Conservation (phyloP, 345 rosid genomes). For the Crucihimalaya himalaica region DNA sequence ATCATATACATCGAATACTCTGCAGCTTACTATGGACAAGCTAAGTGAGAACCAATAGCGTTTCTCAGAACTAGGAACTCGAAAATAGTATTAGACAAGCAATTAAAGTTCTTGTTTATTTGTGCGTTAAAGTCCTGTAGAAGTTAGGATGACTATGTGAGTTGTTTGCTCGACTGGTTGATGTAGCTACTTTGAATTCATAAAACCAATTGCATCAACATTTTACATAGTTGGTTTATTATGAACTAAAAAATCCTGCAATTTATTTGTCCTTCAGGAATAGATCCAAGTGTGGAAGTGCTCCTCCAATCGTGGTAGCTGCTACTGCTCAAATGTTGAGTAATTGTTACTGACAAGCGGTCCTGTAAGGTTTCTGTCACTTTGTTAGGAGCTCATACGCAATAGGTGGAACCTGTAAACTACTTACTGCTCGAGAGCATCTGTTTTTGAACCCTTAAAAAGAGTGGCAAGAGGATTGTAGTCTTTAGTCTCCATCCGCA, state of each 20-base stretch:
- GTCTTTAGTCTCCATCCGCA: constrained; percentile 17
- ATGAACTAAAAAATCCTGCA: not conserved
- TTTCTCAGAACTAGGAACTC: not conserved
- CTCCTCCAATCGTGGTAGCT: constrained; percentile 2
- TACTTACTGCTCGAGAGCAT: constrained; percentile 28
- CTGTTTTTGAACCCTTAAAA: constrained; percentile 31
- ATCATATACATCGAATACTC: not conserved
- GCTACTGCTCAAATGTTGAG: constrained; percentile 12
- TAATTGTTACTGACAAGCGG: constrained; percentile 27
- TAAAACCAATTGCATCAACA: not conserved
- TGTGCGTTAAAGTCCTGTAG: not conserved
- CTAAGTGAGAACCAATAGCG: not conserved
- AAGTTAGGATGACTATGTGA: not conserved
- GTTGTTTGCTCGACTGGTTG: not conserved
- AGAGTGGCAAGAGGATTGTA: constrained; percentile 26
- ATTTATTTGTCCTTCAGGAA: constrained; percentile 28
- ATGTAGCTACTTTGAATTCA: constrained; percentile 4
- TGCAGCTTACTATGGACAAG: not conserved
- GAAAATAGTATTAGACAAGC: not conserved
- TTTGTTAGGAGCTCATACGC: constrained; percentile 8
- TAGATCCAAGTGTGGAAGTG: constrained; percentile 27
- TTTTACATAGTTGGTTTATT: not conserved
- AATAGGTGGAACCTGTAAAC: constrained; percentile 24
- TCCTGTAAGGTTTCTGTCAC: constrained; percentile 28
- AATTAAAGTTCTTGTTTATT: not conserved